Base-by-base conservation (phyloP, 2,329 filamentous ascomycete genomes). In the Chaetomium sp. region DNA sequence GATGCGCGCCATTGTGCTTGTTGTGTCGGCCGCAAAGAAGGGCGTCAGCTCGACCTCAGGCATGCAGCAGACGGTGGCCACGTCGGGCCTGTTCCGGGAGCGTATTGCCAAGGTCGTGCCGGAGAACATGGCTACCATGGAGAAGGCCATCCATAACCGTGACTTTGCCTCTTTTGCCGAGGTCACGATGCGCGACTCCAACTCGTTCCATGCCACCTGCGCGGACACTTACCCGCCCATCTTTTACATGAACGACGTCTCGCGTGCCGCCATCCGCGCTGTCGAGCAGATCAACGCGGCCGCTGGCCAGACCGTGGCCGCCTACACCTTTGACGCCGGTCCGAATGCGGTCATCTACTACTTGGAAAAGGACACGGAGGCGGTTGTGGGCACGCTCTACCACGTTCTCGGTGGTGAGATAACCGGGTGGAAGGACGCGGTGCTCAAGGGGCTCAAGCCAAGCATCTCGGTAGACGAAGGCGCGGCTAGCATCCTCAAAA, bases 321-420 rank as follows among this genome's bases (percentile, higher is more conserved):
- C 94, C 3, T 99, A 99, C 72, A 99, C 94, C 0, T 99, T 97
- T 67, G 94, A 99, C 69, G 94, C 94, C 0, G 94, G 94, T 52
- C 94, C 94, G 53, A 99, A 99, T 73, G 91, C 91, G 42, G 95
- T 99, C 50, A 84, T 99, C 50, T 99, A 99, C 78, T 97, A 95
- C 69, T 81, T 91, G 42, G 88, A 91, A 68, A 79, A 91, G 76
- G 82, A 95, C 64, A 80, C 85, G 60, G 79, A 80, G 43, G 72
- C 79, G 3, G 86, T 97, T 3, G 82, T 91, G 0, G 91, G 91
- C 7, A 81, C 85, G 0, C 88, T 99, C 72, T 88, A 89, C 74
- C 74, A 76, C 41, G 76, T 88, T 14, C 69, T 92, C 32, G 76
- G 42, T 6, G 76, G 76, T 34, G 60, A 57, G 3, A 79, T 86